Evolutionary conservation across 2,329 filamentous ascomycete genomes (phyloP), one percentile per base, ranked within the genome.

Genomic region (Beauveria bassiana): DNA sequence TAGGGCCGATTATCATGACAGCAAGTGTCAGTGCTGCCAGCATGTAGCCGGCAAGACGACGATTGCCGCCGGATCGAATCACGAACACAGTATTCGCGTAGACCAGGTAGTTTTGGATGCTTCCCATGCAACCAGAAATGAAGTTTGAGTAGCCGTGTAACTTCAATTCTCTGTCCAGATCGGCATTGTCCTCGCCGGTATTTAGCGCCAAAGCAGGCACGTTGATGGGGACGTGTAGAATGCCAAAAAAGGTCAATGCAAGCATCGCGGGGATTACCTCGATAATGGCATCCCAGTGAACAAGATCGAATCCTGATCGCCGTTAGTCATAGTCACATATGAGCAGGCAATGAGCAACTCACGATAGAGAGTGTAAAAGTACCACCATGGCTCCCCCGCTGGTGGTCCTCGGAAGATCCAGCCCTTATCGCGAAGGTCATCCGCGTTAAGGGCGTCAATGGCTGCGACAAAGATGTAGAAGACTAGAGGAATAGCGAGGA

Each of bases 31-130:
- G 84, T 24, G 81, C 76, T 1, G 95, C 95, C 56, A 99, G 82
- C 78, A 97, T 84, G 28, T 93, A 81, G 3, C 95, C 95, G 9
- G 93, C 95, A 50, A 96, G 77, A 54, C 95, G 87, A 68, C 86
- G 93, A 70, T 96, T 86, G 22, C 93, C 95, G 18, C 95, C 95
- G 52, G 92, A 96, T 28, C 90, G 86, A 71, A 98, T 96, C 74
- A 99, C 98, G 61, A 99, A 86, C n/a, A 96, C 84, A 65, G 92
- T 97, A 72, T 99, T 99, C 62, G 93, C 93, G 70, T 98, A 99
- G 0, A 99, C 95, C 1, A 99, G 83, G 70, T 99, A 99, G 73
- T 99, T 99, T 74, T 96, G 83, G 63, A 99, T 96, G 70, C 93
- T 97, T 14, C 95, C 95, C 14, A 85, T 79, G 65, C 88, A 84